A percentile compares a stretch with the other conserved stretches of the same genome.
Evolutionary conservation across 2,329 filamentous ascomycete genomes (phyloP).

Genomic region (Pyrenochaeta sp.): DNA sequence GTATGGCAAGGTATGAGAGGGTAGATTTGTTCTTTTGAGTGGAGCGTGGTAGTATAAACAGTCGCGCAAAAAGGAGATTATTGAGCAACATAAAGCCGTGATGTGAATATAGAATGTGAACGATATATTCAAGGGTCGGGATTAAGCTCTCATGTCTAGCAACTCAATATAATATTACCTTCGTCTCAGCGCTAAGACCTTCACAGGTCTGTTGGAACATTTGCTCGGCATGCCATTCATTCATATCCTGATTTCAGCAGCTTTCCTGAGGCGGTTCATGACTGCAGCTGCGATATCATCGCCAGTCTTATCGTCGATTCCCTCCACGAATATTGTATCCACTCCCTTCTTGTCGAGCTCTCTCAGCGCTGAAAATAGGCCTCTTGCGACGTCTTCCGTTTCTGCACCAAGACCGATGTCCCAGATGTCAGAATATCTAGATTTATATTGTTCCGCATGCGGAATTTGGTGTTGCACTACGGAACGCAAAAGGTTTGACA

Average conservation of each 20-base stretch:
- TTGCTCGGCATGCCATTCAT: not conserved
- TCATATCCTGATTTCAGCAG: conserved; percentile 49
- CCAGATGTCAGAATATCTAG: conserved; percentile 54
- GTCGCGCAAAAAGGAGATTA: not conserved
- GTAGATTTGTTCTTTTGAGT: not conserved
- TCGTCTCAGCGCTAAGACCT: not conserved
- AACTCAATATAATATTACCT: not conserved
- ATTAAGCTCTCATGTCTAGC: not conserved
- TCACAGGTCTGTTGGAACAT: not conserved
- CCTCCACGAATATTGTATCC: conserved; percentile 89
- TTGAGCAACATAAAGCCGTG: not conserved
- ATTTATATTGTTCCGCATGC: conserved; percentile 31
- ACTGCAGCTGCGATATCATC: conserved; percentile 81
- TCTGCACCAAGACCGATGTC: conserved; percentile 78
- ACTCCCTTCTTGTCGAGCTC: conserved; percentile 83
- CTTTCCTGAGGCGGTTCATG: conserved; percentile 62
- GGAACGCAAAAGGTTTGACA: conserved; percentile 46
- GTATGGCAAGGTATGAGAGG: not conserved
- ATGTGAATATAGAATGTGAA: not conserved
- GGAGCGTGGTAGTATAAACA: not conserved
- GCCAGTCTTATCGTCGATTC: conserved; percentile 72
- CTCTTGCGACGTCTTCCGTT: conserved; percentile 79
- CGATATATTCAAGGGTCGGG: not conserved
- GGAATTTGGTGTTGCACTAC: conserved; percentile 46
- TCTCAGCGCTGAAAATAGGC: conserved; percentile 85